phyloP scores from a whole-genome alignment of 148 eudicot species.

The Bassia scoparia region DNA sequence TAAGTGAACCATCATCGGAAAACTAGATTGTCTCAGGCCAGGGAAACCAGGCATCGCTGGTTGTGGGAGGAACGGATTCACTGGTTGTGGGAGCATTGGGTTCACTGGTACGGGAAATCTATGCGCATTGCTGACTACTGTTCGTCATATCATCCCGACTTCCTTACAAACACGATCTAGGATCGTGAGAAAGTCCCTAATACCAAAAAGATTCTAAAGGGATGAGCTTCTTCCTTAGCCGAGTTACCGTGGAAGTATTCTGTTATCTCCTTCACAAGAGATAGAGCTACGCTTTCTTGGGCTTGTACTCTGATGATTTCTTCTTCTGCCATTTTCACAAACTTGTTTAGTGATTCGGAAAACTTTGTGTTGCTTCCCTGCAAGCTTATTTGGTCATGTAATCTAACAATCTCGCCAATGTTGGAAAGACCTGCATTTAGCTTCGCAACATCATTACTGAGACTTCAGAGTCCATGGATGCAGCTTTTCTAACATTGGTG shows the following conservation, averaged over 20 bases:
- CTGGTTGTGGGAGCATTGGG: constrained; percentile 47
- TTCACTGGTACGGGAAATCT: constrained; percentile 70
- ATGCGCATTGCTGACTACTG: constrained; percentile 54
- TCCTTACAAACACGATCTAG: constrained; percentile 91
- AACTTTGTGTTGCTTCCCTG: constrained; percentile 38
- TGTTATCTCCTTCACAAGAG: constrained; percentile 88
- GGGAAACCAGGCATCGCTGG: constrained; percentile 44
- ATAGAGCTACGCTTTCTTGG: constrained; percentile 76
- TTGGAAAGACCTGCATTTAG: constrained; percentile 61
- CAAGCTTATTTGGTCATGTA: constrained; percentile 34
- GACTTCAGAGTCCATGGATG: constrained; percentile 90
- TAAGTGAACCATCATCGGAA: constrained; percentile 55
- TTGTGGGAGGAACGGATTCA: constrained; percentile 61
- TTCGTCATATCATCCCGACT: constrained; percentile 78
- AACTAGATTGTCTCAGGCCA: constrained; percentile 40
- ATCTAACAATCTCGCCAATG: constrained; percentile 49
- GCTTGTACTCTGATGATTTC: constrained; percentile 74
- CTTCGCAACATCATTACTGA: constrained; percentile 60
- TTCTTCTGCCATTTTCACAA: constrained; percentile 71
- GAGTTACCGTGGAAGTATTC: constrained; percentile 97
- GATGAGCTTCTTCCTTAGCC: constrained; percentile 97
- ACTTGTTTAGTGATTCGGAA: constrained; percentile 61
- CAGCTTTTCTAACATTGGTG: constrained; percentile 77
- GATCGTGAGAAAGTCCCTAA: constrained; percentile 68
- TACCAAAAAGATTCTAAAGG: constrained; percentile 85